Evolutionary conservation across 371 early-diverging fungal genomes (phyloP).

Genomic region (Lichtheimia ornata): DNA sequence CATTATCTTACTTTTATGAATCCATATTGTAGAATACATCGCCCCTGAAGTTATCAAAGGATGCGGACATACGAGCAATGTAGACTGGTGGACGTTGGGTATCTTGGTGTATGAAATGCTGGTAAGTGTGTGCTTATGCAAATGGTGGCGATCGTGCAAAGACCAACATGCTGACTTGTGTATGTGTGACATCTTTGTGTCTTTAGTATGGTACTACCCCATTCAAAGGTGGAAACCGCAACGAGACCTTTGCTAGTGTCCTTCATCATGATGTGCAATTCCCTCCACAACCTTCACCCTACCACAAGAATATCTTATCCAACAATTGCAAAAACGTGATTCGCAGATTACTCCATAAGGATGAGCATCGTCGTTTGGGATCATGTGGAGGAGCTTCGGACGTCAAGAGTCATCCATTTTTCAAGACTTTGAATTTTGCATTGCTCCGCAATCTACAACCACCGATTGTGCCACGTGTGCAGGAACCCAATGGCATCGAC

Average conservation of each 20-base stretch:
- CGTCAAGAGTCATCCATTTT: conserved; percentile 91
- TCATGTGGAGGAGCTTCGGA: conserved; percentile 91
- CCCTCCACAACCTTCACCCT: conserved; percentile 48
- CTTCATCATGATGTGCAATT: conserved; percentile 10
- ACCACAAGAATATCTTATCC: conserved; percentile 26
- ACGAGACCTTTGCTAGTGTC: conserved; percentile 69
- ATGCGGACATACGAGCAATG: conserved; percentile 89
- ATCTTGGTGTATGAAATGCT: conserved; percentile 97
- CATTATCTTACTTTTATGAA: conserved; percentile 84
- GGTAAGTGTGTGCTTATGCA: conserved; percentile 71
- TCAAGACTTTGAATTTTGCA: conserved; percentile 93
- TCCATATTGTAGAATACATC: conserved; percentile 91
- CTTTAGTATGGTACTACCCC: conserved; percentile 80
- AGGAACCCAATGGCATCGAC: conserved; percentile 61
- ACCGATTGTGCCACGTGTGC: conserved; percentile 83
- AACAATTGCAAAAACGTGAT: conserved; percentile 74
- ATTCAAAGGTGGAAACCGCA: conserved; percentile 88
- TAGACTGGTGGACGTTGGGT: conserved; percentile 99
- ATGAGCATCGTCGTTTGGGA: conserved; percentile 85
- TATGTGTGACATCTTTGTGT: background rate
- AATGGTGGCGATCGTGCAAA: conserved; percentile 23
- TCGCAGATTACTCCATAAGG: conserved; percentile 83
- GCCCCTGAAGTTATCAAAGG: conserved; percentile 94
- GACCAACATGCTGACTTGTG: background rate
- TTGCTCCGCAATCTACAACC: conserved; percentile 82